phyloP scores from a whole-genome alignment of 768 basidiomycete genomes.

The Leccinum sublutescens region DNA sequence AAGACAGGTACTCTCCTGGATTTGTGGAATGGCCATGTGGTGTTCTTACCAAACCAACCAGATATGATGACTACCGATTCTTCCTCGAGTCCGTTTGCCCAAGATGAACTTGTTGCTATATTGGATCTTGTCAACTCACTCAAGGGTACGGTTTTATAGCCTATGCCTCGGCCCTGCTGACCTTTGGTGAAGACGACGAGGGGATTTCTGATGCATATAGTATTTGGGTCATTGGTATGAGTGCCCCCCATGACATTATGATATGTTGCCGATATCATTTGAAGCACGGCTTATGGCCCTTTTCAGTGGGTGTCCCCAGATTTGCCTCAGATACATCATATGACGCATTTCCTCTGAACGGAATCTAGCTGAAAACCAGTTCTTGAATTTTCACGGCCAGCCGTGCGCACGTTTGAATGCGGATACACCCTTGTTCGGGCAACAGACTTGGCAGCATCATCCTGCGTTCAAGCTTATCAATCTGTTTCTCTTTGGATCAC shows the following conservation, averaged over 20 bases:
- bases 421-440: conserved; percentile 7
- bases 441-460: conserved; percentile 6
- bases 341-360: neutral
- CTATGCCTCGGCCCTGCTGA: neutral
- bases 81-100: conserved; percentile 14
- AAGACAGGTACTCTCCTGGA: conserved; percentile 6
- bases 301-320: conserved; percentile 8
- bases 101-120: conserved; percentile 13
- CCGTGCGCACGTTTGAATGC: conserved; percentile 11
- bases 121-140: conserved; percentile 15
- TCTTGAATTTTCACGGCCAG: conserved; percentile 14
- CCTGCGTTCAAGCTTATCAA: neutral
- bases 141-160: conserved; percentile 1
- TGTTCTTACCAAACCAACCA: neutral
- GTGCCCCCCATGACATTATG: neutral
- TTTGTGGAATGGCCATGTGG: neutral
- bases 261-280: neutral
- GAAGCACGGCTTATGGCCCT: conserved; percentile 13
- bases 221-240: conserved; percentile 19
- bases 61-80: conserved; percentile 20
- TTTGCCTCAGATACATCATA: neutral
- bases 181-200: neutral
- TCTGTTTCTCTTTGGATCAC: conserved; percentile 1
- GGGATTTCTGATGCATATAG: conserved; percentile 1
- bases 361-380: conserved; percentile 13